These are phyloP conservation scores for Taiwanofungus camphoratus DNA, from an alignment of 1,284 basidiomycete species.

Conservation along the genomic window DNA sequence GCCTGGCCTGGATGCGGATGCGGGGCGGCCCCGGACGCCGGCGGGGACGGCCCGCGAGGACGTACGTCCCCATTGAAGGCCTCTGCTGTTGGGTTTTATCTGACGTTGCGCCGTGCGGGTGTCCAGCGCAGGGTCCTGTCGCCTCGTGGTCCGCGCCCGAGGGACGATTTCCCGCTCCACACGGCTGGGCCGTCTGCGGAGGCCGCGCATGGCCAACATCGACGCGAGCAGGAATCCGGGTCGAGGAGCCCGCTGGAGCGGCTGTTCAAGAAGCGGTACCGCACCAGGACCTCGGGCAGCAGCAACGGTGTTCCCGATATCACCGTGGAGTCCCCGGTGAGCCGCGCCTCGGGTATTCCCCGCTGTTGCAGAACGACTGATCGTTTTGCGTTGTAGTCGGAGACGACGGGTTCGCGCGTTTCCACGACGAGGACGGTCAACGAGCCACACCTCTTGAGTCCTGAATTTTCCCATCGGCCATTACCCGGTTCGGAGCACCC, in stretches of 20 bases:
- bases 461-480: constrained; percentile 12
- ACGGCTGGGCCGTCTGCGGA: neutral
- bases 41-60: constrained; percentile 13
- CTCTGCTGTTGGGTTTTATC: constrained; percentile 7
- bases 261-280: constrained; percentile 17
- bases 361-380: neutral
- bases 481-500: constrained; percentile 12
- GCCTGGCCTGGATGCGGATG: neutral
- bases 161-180: neutral
- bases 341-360: neutral
- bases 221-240: neutral
- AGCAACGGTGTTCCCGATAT: constrained; percentile 18
- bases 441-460: constrained; percentile 18
- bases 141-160: constrained; percentile 21
- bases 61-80: constrained; percentile 15
- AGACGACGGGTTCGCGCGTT: constrained; percentile 10
- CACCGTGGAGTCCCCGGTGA: constrained; percentile 19
- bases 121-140: constrained; percentile 14
- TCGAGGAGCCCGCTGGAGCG: constrained; percentile 13
- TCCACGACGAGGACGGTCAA: constrained; percentile 11
- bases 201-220: neutral
- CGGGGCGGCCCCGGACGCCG: constrained; percentile 3
- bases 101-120: constrained; percentile 3
- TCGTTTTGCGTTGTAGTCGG: constrained; percentile 7
- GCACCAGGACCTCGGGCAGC: constrained; percentile 7